phyloP scores from a whole-genome alignment of 495 filamentous ascomycete genomes.

The Hypoxylon cercidicola region DNA sequence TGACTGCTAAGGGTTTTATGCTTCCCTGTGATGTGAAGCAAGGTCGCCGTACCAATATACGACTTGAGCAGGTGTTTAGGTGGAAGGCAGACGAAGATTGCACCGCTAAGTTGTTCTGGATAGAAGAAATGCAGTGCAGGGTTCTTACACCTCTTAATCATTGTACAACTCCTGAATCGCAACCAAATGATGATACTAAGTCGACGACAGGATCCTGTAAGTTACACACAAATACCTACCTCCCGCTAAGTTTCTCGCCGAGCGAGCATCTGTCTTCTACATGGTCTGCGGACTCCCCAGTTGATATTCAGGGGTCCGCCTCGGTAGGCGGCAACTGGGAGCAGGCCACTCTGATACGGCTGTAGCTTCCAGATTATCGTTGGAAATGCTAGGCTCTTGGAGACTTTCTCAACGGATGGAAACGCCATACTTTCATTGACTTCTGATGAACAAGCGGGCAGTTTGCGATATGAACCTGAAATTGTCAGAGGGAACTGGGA shows the following conservation, averaged over 20 bases:
- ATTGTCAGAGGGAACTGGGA: no score
- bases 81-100: no score
- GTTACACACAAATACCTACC: background rate
- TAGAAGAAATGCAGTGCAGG: no score
- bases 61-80: no score
- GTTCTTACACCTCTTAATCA: no score
- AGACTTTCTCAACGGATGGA: conserved; percentile 23
- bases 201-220: no score
- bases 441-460: background rate
- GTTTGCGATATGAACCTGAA: no score
- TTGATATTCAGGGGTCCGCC: conserved; percentile 68
- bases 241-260: conserved; percentile 21
- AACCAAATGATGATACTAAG: no score
- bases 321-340: conserved; percentile 24
- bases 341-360: conserved; percentile 26
- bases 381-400: conserved; percentile 31
- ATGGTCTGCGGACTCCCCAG: conserved; percentile 74
- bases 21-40: no score
- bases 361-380: conserved; percentile 35
- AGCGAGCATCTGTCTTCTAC: conserved; percentile 43
- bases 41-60: no score
- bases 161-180: no score
- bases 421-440: conserved; percentile 16
- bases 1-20: conserved; percentile 2
- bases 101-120: no score